Percentiles rank a stretch among this genome's conserved stretches.
Evolutionary conservation across 1,139 yeast species (phyloP).

Genomic region (Kurtzmaniella quercitrusa): DNA sequence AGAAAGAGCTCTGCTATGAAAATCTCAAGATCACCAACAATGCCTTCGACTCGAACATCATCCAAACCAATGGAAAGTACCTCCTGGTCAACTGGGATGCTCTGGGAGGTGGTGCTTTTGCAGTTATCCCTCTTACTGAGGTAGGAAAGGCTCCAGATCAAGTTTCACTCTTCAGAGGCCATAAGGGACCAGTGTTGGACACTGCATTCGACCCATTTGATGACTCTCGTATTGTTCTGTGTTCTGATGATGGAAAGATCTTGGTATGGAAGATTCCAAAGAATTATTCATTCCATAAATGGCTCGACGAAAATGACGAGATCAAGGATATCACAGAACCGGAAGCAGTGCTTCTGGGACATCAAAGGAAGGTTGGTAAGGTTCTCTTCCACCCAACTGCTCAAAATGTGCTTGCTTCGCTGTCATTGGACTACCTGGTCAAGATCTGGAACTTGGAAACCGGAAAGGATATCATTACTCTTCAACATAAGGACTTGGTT

Average conservation of each 20-base stretch:
- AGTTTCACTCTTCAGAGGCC: constrained; percentile 91
- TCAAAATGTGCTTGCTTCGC: constrained; percentile 76
- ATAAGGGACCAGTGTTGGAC: constrained; percentile 90
- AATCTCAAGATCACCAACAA: constrained; percentile 81
- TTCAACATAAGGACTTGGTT: constrained; percentile 84
- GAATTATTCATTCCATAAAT: constrained; percentile 64
- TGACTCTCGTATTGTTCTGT: constrained; percentile 69
- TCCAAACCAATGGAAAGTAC: constrained; percentile 76
- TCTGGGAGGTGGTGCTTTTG: constrained; percentile 97
- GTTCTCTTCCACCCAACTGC: constrained; percentile 88
- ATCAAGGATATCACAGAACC: constrained; percentile 69
- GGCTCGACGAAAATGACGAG: constrained; percentile 56
- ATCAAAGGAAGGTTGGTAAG: constrained; percentile 91
- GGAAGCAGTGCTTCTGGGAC: constrained; percentile 69
- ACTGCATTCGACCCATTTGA: constrained; percentile 93
- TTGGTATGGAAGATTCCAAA: constrained; percentile 85
- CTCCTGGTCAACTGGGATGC: constrained; percentile 89
- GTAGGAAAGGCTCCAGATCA: constrained; percentile 94
- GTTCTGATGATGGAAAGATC: constrained; percentile 89
- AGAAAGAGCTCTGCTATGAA: constrained; percentile 84
- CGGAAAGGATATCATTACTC: constrained; percentile 66
- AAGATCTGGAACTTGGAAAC: constrained; percentile 85
- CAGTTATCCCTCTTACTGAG: constrained; percentile 79
- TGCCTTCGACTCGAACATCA: constrained; percentile 93
- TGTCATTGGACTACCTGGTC: constrained; percentile 85